Evolutionary conservation across 179 eudicot species (phyloP).

Genomic region (Amaranthus tricolor): DNA sequence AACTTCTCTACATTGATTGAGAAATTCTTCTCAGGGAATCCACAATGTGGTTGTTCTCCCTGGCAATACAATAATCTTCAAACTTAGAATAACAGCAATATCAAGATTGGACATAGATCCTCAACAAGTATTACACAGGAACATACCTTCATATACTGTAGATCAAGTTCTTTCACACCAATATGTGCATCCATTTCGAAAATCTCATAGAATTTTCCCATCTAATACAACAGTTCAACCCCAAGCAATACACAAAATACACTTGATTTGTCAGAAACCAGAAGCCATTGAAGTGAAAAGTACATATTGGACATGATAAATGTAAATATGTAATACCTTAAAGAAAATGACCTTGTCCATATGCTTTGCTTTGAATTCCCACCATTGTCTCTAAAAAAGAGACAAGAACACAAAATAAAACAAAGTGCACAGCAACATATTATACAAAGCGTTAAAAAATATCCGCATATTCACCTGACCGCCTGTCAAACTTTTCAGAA

Average conservation of each 20-base stretch:
- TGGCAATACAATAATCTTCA: constrained; percentile 29
- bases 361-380: constrained; percentile 96
- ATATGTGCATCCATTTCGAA: constrained; percentile 99
- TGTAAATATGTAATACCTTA: constrained; percentile 49
- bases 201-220: constrained; percentile 98
- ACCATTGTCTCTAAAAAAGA: constrained; percentile 86
- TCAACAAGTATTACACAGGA: neutral
- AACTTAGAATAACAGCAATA: constrained; percentile 6
- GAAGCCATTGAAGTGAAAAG: constrained; percentile 7
- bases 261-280: constrained; percentile 10
- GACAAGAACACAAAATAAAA: constrained; percentile 16
- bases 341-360: constrained; percentile 99
- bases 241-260: constrained; percentile 1
- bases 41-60: constrained; percentile 99
- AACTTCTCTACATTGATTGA: constrained; percentile 75
- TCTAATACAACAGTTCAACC: constrained; percentile 40
- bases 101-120: neutral
- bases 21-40: constrained; percentile 95
- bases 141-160: constrained; percentile 96
- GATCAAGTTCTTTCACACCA: constrained; percentile 90
- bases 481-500: constrained; percentile 60
- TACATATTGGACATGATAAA: constrained; percentile 1
- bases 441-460: neutral
- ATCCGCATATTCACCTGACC: constrained; percentile 63
- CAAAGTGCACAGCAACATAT: neutral